Percentiles rank a stretch among this genome's conserved stretches.
These are phyloP conservation scores for Suillus spraguei DNA, from an alignment of 768 basidiomycete genomes.

Conservation along the genomic window DNA sequence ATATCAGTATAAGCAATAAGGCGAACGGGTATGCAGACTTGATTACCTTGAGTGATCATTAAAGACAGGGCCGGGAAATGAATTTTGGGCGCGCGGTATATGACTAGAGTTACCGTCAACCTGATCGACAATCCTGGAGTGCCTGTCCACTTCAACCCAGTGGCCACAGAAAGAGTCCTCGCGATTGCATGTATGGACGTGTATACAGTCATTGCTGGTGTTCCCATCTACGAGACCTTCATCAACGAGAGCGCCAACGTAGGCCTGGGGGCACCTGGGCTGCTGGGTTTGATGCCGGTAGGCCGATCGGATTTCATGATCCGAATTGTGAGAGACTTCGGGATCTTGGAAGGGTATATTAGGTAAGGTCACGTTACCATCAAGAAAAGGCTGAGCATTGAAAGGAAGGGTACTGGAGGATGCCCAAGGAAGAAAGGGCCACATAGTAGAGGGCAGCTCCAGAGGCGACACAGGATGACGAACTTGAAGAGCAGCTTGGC, in stretches of 20 bases:
- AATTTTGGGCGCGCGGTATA: neutral
- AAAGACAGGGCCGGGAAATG: neutral
- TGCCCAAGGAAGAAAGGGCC: neutral
- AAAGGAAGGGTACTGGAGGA: neutral
- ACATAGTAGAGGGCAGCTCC: neutral
- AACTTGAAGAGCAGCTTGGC: neutral
- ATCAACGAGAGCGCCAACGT: neutral
- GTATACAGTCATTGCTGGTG: neutral
- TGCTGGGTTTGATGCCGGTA: neutral
- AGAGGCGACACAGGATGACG: neutral
- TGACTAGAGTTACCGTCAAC: neutral
- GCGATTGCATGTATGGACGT: neutral
- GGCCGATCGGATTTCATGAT: too few relatives aligned
- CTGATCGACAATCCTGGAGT: too few relatives aligned
- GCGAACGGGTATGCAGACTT: neutral
- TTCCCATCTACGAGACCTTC: neutral
- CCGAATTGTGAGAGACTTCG: neutral
- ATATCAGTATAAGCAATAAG: neutral
- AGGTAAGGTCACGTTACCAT: neutral
- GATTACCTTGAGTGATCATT: neutral
- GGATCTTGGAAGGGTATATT: neutral
- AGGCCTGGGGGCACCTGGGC: neutral
- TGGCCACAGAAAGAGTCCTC: slow-evolving; percentile 1
- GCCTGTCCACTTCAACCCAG: slow-evolving; percentile 9
- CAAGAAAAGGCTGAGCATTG: neutral